Percentiles rank a stretch among this genome's conserved stretches.
Conservation (phyloP, 2,329 filamentous ascomycete species). For the Didymella pomorum region DNA sequence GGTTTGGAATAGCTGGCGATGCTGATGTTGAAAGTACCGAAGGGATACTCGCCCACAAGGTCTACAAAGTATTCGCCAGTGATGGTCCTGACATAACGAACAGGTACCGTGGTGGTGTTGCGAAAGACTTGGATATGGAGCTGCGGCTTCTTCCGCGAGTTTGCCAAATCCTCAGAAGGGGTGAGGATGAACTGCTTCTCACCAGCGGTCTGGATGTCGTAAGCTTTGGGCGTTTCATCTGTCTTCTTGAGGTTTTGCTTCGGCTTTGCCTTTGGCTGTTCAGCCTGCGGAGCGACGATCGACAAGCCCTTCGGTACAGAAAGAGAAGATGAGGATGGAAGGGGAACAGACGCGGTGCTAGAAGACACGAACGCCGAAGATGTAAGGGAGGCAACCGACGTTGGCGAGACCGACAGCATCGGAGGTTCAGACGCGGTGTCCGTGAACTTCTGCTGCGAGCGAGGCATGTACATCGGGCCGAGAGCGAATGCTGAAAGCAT, state of each 20-base stretch:
- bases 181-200: conserved; percentile 63
- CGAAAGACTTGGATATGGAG: conserved; percentile 60
- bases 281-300: conserved; percentile 28
- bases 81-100: conserved; percentile 59
- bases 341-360: conserved; percentile 5
- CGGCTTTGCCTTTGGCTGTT: conserved; percentile 18
- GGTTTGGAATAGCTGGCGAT: conserved; percentile 52
- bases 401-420: conserved; percentile 5
- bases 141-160: conserved; percentile 54
- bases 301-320: conserved; percentile 19
- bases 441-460: conserved; percentile 18
- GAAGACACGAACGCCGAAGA: conserved; percentile 17
- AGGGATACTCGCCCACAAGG: conserved; percentile 59
- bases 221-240: conserved; percentile 50
- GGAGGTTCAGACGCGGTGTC: conserved; percentile 14
- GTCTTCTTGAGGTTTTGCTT: conserved; percentile 24
- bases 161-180: conserved; percentile 55
- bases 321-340: conserved; percentile 5
- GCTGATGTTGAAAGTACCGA: conserved; percentile 59
- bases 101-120: conserved; percentile 53
- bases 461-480: conserved; percentile 23
- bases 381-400: not conserved
- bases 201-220: conserved; percentile 63
- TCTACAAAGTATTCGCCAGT: conserved; percentile 63
- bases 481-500: conserved; percentile 31